phyloP scores from a whole-genome alignment of 345 rosid genomes.

The Moricandia moricandioides region DNA sequence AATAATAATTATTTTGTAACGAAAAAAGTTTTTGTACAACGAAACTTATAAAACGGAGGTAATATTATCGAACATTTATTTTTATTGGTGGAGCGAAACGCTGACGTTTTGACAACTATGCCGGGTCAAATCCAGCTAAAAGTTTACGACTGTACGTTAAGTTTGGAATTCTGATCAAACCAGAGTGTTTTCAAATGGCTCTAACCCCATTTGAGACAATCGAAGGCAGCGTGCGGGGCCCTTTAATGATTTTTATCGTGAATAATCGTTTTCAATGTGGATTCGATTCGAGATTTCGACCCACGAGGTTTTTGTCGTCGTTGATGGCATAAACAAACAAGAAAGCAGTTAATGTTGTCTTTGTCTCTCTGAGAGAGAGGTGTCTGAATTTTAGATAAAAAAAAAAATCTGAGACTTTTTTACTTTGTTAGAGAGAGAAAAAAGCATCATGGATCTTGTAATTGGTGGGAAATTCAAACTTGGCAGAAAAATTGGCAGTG shows the following conservation, averaged over 20 bases:
- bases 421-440: background rate
- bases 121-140: background rate
- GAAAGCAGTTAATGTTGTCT: background rate
- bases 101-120: background rate
- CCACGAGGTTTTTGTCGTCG: background rate
- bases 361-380: background rate
- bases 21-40: no score
- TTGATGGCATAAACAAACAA: background rate
- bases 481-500: conserved; percentile 86
- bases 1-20: no score
- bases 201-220: background rate
- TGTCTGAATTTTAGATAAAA: background rate
- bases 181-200: no score
- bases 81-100: background rate
- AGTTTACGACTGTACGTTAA: no score
- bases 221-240: background rate
- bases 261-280: background rate
- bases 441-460: conserved; percentile 53
- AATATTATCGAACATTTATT: background rate
- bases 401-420: background rate
- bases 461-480: conserved; percentile 80
- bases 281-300: background rate
- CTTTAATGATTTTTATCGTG: background rate
- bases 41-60: no score
- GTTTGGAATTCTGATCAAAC: no score